Evolutionary conservation across 805 yeast genomes (phyloP).

Genomic region (Candida schatavii): DNA sequence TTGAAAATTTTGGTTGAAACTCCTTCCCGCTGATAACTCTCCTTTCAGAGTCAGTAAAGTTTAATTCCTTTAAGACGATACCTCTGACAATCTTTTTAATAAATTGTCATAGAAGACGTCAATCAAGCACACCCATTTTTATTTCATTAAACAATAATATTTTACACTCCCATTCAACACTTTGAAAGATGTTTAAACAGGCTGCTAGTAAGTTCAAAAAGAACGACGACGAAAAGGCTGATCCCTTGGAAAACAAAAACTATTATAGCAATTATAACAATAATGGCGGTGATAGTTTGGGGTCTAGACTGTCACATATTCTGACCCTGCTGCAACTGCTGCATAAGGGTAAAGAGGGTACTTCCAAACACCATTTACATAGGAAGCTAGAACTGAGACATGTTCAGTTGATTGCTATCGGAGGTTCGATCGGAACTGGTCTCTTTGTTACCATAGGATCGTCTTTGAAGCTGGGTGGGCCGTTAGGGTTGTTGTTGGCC

Average conservation of each 20-base stretch:
- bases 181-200: too few species aligned
- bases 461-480: conserved; percentile 31
- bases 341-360: not conserved
- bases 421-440: conserved; percentile 42
- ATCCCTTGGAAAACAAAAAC: too few species aligned
- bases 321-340: conserved; percentile 3
- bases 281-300: not conserved
- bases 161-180: too few species aligned
- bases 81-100: too few species aligned
- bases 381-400: conserved; percentile 26
- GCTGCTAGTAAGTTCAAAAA: not conserved
- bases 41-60: not conserved
- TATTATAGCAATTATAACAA: conserved; percentile 1
- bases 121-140: too few species aligned
- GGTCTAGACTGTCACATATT: not conserved
- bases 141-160: too few species aligned
- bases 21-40: not conserved
- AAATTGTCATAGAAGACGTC: too few species aligned
- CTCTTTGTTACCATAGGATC: conserved; percentile 35
- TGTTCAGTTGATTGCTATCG: conserved; percentile 38
- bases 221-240: not conserved
- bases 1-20: not conserved
- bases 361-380: conserved; percentile 1
- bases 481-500: conserved; percentile 30
- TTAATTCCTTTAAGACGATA: too few species aligned